Evolutionary conservation across 495 filamentous ascomycete genomes (phyloP).

Genomic region (Parmelia sp.): DNA sequence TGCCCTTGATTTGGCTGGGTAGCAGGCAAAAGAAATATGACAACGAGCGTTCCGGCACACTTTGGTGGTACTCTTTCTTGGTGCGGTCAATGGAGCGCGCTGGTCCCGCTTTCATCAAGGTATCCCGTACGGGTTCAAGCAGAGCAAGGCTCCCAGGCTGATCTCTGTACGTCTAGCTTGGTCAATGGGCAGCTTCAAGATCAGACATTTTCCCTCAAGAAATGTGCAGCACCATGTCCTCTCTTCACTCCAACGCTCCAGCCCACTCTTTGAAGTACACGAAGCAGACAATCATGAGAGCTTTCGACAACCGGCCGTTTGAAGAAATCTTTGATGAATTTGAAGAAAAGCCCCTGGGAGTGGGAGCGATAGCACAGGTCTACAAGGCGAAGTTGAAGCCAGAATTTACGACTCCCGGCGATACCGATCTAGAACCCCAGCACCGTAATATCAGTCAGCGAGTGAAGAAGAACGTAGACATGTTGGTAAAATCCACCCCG

Average conservation of each 20-base stretch:
- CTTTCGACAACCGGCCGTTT: constrained; percentile 73
- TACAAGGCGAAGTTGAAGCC: constrained; percentile 92
- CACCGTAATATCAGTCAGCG: constrained; percentile 54
- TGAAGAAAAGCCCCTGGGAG: constrained; percentile 80
- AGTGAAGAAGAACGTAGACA: constrained; percentile 75
- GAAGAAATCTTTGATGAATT: constrained; percentile 98
- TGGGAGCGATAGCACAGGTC: constrained; percentile 95
- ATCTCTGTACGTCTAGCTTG: constrained; percentile 53
- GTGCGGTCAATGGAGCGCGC: constrained; percentile 87
- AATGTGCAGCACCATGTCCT: constrained; percentile 89
- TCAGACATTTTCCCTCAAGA: constrained; percentile 96
- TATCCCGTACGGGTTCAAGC: constrained; percentile 33
- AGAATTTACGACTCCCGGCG: constrained; percentile 58
- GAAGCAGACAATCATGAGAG: constrained; percentile 67
- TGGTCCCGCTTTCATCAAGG: constrained; percentile 97
- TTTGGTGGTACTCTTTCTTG: constrained; percentile 95
- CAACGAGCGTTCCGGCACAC: constrained; percentile 66
- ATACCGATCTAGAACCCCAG: constrained; percentile 45
- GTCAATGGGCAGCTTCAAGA: constrained; percentile 97
- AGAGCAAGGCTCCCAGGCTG: background rate
- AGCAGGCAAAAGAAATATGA: constrained; percentile 49
- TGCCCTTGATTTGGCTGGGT: constrained; percentile 80
- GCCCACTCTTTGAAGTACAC: constrained; percentile 81
- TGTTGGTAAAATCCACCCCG: constrained; percentile 76
- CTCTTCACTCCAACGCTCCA: constrained; percentile 87